These are phyloP conservation scores for Apiospora kogelbergensis DNA, from an alignment of 2,329 filamentous ascomycete genomes.

Conservation along the genomic window DNA sequence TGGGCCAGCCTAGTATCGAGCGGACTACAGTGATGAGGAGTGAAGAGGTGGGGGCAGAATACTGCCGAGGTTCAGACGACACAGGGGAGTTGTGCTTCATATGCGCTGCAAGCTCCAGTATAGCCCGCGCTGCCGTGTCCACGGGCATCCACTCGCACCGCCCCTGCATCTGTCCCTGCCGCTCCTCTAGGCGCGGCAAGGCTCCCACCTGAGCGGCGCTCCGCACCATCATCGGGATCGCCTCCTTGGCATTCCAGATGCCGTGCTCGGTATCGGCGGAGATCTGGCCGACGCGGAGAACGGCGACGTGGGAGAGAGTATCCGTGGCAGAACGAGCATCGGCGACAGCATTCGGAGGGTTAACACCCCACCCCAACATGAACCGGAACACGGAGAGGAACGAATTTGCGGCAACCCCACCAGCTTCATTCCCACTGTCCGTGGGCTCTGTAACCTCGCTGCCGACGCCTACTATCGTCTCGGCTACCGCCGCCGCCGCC, in stretches of 20 bases:
- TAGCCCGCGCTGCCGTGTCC: constrained; percentile 25
- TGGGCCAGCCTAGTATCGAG: no score
- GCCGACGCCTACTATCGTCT: constrained; percentile 11
- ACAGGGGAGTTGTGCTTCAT: not conserved
- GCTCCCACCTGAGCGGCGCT: constrained; percentile 21
- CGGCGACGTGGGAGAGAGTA: constrained; percentile 16
- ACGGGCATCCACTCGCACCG: constrained; percentile 32
- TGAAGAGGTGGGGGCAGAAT: no score
- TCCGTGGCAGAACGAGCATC: no score
- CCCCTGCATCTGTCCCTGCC: constrained; percentile 24
- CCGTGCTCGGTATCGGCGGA: constrained; percentile 31
- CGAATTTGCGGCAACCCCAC: no score
- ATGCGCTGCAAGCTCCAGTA: not conserved
- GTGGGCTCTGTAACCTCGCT: no score
- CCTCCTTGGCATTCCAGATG: constrained; percentile 30
- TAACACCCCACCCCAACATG: no score
- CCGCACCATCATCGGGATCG: constrained; percentile 26
- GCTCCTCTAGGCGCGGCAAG: constrained; percentile 23
- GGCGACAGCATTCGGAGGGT: no score
- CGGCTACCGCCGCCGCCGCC: constrained; percentile 25
- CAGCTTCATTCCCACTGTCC: no score
- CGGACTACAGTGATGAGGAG: no score
- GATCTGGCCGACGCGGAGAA: constrained; percentile 37
- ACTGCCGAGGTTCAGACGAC: no score
- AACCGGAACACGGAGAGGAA: no score